Conservation (phyloP, 1,139 yeast genomes). For the Yamadazyma atmosphaerica region DNA sequence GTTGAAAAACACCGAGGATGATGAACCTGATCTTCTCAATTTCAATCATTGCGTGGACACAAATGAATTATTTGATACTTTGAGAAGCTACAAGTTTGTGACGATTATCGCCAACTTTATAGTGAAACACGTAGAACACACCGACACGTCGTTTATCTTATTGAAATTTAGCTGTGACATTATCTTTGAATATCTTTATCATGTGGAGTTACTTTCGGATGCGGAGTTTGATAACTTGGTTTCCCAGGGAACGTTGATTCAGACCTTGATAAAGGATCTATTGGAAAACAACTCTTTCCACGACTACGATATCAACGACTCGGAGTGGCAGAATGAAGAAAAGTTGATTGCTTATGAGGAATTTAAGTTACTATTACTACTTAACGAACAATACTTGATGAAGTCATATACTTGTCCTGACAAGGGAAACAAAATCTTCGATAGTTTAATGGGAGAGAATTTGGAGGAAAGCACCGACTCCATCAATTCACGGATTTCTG, state of each 20-base stretch:
- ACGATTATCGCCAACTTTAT: conserved; percentile 45
- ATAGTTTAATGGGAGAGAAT: conserved; percentile 33
- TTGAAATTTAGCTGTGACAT: conserved; percentile 44
- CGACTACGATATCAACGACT: conserved; percentile 34
- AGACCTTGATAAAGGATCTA: conserved; percentile 50
- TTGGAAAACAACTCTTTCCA: conserved; percentile 50
- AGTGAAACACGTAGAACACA: conserved; percentile 26
- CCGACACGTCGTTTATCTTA: conserved; percentile 30
- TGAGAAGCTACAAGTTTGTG: conserved; percentile 47
- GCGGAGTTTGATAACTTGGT: conserved; percentile 34
- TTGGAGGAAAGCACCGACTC: conserved; percentile 16
- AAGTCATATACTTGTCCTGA: conserved; percentile 37
- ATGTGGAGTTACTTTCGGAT: conserved; percentile 35
- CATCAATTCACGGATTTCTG: conserved; percentile 26
- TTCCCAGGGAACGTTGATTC: conserved; percentile 26
- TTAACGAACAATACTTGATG: conserved; percentile 87
- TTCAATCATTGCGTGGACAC: conserved; percentile 16
- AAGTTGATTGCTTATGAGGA: conserved; percentile 66
- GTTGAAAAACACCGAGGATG: conserved; percentile 25
- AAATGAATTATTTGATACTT: conserved; percentile 23
- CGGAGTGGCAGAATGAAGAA: conserved; percentile 56
- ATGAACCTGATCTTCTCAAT: conserved; percentile 9
- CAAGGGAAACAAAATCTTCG: conserved; percentile 49
- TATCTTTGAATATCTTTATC: conserved; percentile 44
- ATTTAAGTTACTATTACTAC: conserved; percentile 68